A percentile compares a stretch with the other conserved stretches of the same genome.
These are phyloP conservation scores for Yarrowia yakushimensis DNA, from an alignment of 805 yeast species.

Conservation along the genomic window DNA sequence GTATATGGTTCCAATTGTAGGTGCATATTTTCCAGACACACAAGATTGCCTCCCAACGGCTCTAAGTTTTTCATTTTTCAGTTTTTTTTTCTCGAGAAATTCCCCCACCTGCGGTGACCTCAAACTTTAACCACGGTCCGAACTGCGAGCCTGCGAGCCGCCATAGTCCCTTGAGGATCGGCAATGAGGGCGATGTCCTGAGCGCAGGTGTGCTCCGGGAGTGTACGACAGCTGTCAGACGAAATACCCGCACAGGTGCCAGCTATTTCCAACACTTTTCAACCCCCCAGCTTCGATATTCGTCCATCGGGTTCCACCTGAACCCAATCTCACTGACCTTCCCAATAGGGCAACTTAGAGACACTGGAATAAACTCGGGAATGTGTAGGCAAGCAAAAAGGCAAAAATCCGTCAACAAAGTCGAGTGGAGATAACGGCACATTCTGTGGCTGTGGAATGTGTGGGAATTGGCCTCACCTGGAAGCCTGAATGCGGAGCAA, in stretches of 20 bases:
- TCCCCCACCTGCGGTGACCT: no score
- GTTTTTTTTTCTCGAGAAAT: no score
- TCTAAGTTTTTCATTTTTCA: no score
- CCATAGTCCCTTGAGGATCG: no score
- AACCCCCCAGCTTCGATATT: no score
- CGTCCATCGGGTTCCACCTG: neutral
- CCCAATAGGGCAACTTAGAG: neutral
- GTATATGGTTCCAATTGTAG: neutral
- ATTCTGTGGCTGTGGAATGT: slow-evolving; percentile 22
- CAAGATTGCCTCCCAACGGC: neutral
- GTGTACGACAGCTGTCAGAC: no score
- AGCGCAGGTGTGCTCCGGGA: no score
- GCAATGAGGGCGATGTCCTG: no score
- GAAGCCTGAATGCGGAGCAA: neutral
- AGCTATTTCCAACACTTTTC: no score
- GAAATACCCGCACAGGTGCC: no score
- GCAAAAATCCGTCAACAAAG: neutral
- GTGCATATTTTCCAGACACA: neutral
- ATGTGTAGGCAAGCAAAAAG: slow-evolving; percentile 11
- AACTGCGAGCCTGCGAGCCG: no score
- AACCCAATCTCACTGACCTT: neutral
- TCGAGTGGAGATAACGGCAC: slow-evolving; percentile 21
- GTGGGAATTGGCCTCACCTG: neutral
- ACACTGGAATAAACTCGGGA: slow-evolving; percentile 3
- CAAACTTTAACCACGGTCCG: no score